phyloP scores from a whole-genome alignment of 129 eudicot genomes.

The Sambucus nigra region DNA sequence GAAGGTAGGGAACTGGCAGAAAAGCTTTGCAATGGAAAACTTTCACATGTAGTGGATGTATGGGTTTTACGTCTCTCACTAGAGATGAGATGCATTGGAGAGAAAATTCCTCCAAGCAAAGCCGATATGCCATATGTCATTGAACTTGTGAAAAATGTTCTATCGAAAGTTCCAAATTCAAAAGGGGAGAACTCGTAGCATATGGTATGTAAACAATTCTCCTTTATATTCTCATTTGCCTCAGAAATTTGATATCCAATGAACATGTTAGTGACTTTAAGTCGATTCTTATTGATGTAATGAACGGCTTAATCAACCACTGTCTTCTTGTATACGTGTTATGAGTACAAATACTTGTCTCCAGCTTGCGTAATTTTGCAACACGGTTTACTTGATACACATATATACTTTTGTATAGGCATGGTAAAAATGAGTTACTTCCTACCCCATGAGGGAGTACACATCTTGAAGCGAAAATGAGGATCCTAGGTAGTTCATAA shows the following conservation, averaged over 20 bases:
- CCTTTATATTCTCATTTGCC: background rate
- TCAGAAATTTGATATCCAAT: no score
- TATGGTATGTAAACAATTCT: constrained; percentile 44
- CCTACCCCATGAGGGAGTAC: no score
- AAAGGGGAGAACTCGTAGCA: constrained; percentile 69
- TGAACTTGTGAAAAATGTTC: constrained; percentile 38
- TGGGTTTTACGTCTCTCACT: constrained; percentile 62
- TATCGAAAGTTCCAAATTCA: constrained; percentile 34
- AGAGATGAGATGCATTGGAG: constrained; percentile 30
- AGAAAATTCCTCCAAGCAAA: constrained; percentile 31
- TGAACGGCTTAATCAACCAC: background rate
- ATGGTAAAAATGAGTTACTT: no score
- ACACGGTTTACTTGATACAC: background rate
- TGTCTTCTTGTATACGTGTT: background rate
- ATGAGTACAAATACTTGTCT: background rate
- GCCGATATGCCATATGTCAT: constrained; percentile 33
- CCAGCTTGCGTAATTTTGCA: background rate
- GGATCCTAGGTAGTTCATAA: background rate
- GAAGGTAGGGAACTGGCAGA: constrained; percentile 60
- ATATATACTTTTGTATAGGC: no score
- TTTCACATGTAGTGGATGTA: constrained; percentile 34
- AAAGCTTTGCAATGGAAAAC: constrained; percentile 45
- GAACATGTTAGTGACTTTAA: no score
- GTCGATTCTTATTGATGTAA: no score
- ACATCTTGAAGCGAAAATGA: background rate